Evolutionary conservation across 2,329 filamentous ascomycete genomes (phyloP).

Genomic region (Sporothrix dimorphospora): DNA sequence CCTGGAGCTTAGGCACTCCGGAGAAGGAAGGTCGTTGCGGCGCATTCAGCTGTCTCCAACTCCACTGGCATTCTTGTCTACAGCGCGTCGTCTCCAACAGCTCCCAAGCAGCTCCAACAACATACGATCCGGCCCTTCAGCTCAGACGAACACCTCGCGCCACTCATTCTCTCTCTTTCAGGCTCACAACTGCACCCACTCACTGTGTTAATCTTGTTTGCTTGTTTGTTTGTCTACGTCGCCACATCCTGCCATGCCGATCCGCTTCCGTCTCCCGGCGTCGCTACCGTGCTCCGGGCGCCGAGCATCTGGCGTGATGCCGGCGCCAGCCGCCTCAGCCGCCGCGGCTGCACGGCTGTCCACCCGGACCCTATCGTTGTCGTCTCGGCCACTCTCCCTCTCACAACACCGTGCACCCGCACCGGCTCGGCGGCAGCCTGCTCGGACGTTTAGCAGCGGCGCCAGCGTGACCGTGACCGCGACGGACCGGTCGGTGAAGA

Average conservation of each 20-base stretch:
- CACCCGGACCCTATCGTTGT: background rate
- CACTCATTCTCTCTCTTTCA: background rate
- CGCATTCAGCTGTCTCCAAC: background rate
- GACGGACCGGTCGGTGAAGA: constrained; percentile 28
- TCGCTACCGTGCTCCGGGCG: background rate
- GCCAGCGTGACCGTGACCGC: constrained; percentile 24
- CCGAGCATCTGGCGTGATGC: background rate
- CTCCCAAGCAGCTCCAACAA: background rate
- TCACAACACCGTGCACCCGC: background rate
- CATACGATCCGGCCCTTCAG: background rate
- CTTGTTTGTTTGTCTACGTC: background rate
- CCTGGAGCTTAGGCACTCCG: background rate
- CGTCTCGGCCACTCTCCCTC: background rate
- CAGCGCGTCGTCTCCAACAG: background rate
- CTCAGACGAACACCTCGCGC: background rate
- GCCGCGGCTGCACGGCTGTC: background rate
- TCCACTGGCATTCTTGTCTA: background rate
- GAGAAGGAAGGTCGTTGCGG: constrained; percentile 15
- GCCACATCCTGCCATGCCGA: background rate
- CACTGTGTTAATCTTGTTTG: background rate
- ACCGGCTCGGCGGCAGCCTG: background rate
- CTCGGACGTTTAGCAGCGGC: constrained; percentile 21
- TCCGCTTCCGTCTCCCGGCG: constrained; percentile 20
- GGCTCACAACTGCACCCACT: background rate
- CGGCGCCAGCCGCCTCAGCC: background rate